Base-by-base conservation (phyloP, 768 basidiomycete species). In the Collybia nuda region DNA sequence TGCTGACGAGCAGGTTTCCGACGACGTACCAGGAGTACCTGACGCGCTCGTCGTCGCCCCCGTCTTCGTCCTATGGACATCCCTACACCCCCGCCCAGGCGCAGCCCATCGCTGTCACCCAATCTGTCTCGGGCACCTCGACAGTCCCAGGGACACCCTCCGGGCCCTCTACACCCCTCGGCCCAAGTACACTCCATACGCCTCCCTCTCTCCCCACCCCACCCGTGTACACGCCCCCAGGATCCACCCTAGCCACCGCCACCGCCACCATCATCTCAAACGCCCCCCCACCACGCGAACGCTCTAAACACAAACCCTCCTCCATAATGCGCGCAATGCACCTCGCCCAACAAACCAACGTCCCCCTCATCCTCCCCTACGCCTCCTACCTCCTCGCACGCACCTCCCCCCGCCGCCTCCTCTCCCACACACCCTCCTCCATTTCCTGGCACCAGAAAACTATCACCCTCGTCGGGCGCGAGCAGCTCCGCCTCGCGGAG, bases 341-440 rank as follows among this genome's bases (percentile, higher is more conserved):
- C 28, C 71, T 82, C 28, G 78, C 76, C 0, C 69, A 67, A 40
- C 66, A 70, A 28, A 74, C 65, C 43, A 62, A 69, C 47, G 58
- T 79, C 14, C 67, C 64, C 15, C 61, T 66, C 15, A 60, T 76
- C 17, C 66, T 82, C 3, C 80, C 79, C 0, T 78, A 77, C 54
- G 72, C 74, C 0, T 79, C 71, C 57, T 80, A 81, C 60, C 75
- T 75, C 59, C 63, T 79, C 35, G 75, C 77, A 8, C 72, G 73
- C 8, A 69, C 75, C 17, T 56, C 54, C 11, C 64, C 70, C 24
- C 62, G 66, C 11, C 67, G 74, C 2, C 63, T 75, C 44, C 67
- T 75, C 44, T 61, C 68, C 21, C 66, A 71, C 40, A 57, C 69
- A 2, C 51, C 69, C 2, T 50, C 54, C 1, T 71, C 74, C 47